phyloP scores from a whole-genome alignment of 176 grass and related monocot species.

The Echinochloa phyllopogon region DNA sequence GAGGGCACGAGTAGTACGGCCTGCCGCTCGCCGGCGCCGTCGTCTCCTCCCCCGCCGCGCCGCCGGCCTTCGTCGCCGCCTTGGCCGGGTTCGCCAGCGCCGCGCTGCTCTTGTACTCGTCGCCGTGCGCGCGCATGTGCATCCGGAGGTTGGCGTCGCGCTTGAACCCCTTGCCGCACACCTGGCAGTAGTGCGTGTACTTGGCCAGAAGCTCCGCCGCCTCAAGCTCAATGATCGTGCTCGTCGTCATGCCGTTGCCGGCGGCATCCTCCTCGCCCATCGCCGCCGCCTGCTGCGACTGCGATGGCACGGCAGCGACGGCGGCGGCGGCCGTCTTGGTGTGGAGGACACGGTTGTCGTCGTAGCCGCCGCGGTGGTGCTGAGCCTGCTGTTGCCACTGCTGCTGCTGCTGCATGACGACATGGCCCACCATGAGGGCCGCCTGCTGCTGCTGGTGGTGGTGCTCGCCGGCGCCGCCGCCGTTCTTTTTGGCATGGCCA shows the following conservation, averaged over 20 bases:
- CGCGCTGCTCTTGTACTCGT: slow-evolving; percentile 91
- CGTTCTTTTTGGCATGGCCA: background rate
- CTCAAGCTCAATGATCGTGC: slow-evolving; percentile 74
- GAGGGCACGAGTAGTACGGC: slow-evolving; percentile 84
- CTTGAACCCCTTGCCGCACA: slow-evolving; percentile 98
- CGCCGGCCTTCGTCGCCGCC: background rate
- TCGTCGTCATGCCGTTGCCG: background rate
- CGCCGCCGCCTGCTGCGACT: background rate
- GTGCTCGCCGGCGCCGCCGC: background rate
- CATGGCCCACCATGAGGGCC: background rate
- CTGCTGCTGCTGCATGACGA: slow-evolving; percentile 25
- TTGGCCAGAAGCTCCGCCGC: slow-evolving; percentile 83
- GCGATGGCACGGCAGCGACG: background rate
- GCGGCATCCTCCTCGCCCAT: background rate
- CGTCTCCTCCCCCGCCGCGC: too few relatives aligned
- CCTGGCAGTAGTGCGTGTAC: slow-evolving; percentile 92
- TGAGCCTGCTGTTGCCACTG: background rate
- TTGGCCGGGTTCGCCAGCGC: slow-evolving; percentile 69
- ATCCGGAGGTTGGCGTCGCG: slow-evolving; percentile 96
- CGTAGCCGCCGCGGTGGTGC: background rate
- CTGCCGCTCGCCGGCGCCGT: background rate
- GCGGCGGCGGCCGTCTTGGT: background rate
- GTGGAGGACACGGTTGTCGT: background rate
- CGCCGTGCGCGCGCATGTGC: slow-evolving; percentile 99
- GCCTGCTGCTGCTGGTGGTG: background rate